Base-by-base conservation (phyloP, 805 yeast genomes). In the Monosporozyma aquatica region DNA sequence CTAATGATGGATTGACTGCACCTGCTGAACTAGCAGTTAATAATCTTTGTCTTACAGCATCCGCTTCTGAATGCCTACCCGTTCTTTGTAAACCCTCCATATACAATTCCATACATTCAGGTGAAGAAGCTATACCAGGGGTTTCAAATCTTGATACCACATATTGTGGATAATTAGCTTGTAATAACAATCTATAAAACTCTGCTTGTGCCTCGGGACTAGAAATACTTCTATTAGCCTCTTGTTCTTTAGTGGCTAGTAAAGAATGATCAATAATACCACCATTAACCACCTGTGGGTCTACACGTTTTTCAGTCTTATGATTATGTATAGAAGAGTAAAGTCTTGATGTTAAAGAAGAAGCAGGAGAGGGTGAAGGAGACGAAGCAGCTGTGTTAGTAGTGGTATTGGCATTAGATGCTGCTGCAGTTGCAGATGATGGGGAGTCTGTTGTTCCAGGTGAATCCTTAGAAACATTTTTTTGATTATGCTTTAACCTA, bases 61-160 rank as follows among this genome's bases (percentile, higher is more conserved):
- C 87, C 3, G 95, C 92, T 60, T 85, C 87, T 40, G 78, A 81
- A 47, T 71, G 69, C 53, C 85, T 80, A 32, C 96, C 96, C 47
- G 80, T 69, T 54, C 77, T 78, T 50, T 75, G 77, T 52, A 92
- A 68, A 2, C 97, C 97, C 48, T 82, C 86, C 45, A 79, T 69
- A 61, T 92, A 92, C 29, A 84, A 68, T 47, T 72, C 73, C 41
- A 87, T 78, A 66, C 97, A 84, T 48, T 83, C 94, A 2, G 77
- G 72, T 43, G 84, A 80, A 10, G 81, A 68, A 8, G 95, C 92
- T 42, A 92, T 85, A n/a, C 95, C 95, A 0, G 92, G 83, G 7
- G 94, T 83, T 61, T 94, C 97, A 60, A 76, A 94, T 46, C 99
- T 75, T 44, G 92, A 82, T n/a, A 90, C 87, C 6, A 92, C 95